These are phyloP conservation scores for Rhizophlyctis rosea DNA, from an alignment of 192 early-diverging fungal genomes.

Conservation along the genomic window DNA sequence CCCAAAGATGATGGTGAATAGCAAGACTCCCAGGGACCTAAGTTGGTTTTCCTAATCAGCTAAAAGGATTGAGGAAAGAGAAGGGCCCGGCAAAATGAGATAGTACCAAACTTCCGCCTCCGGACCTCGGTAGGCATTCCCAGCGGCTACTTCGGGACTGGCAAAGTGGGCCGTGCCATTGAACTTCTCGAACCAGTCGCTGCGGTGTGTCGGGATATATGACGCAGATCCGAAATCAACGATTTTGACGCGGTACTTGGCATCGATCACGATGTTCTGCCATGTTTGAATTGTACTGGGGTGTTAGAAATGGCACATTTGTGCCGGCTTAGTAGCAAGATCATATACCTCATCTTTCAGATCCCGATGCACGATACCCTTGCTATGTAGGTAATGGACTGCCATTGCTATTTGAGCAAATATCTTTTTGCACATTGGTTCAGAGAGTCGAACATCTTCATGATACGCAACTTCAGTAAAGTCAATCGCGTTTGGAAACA, in stretches of 20 bases:
- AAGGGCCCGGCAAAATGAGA: too few species aligned
- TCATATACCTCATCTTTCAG: conserved; percentile 87
- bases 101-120: conserved; percentile 74
- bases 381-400: conserved; percentile 57
- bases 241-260: conserved; percentile 42
- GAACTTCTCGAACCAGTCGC: conserved; percentile 39
- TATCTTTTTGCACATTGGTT: too few species aligned
- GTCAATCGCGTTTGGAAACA: too few species aligned
- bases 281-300: too few species aligned
- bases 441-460: too few species aligned
- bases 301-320: too few species aligned
- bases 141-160: conserved; percentile 62
- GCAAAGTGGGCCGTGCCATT: conserved; percentile 53
- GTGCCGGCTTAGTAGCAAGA: too few species aligned
- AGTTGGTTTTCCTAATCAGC: too few species aligned
- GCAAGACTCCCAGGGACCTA: conserved; percentile 64
- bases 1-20: conserved; percentile 50
- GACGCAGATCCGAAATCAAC: conserved; percentile 69
- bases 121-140: conserved; percentile 56
- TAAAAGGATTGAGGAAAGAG: too few species aligned
- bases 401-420: conserved; percentile 69
- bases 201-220: conserved; percentile 21
- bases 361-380: conserved; percentile 72
- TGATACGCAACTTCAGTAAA: too few species aligned
- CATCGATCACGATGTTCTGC: conserved; percentile 51